These are phyloP conservation scores for Euphorbia pulcherrima DNA, from an alignment of 345 rosid species.

Conservation along the genomic window DNA sequence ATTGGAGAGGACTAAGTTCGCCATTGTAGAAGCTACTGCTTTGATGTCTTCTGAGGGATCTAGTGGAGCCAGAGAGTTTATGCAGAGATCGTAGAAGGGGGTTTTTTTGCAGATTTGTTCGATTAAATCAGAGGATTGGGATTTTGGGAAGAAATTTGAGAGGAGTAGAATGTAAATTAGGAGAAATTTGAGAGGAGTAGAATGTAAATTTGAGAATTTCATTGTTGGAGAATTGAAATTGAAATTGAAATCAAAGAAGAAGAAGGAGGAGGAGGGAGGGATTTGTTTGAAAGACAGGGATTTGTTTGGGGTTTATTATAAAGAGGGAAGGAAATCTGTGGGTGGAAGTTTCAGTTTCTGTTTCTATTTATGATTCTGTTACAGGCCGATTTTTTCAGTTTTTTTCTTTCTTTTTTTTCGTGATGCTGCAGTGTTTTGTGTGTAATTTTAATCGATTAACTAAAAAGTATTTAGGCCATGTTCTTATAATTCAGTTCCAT, in stretches of 20 bases:
- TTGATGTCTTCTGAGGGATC: conserved; percentile 31
- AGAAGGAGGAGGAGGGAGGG: background rate
- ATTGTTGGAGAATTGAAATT: conserved; percentile 15
- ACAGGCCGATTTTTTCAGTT: too few species aligned
- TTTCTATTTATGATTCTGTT: background rate
- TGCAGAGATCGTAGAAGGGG: conserved; percentile 64
- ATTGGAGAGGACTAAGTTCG: conserved; percentile 44
- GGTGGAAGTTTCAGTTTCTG: conserved; percentile 4
- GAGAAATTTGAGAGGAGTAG: conserved; percentile 9
- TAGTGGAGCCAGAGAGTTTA: conserved; percentile 38
- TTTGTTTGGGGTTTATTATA: background rate
- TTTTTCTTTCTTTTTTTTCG: too few species aligned
- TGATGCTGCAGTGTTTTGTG: too few species aligned
- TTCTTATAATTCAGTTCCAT: too few species aligned
- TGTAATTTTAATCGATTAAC: too few species aligned
- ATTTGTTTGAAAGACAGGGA: background rate
- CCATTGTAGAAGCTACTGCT: conserved; percentile 43
- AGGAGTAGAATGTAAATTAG: conserved; percentile 17
- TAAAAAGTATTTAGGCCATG: too few species aligned
- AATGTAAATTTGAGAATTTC: conserved; percentile 16
- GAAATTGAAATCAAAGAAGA: background rate
- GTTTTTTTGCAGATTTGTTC: conserved; percentile 62
- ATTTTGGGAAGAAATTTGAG: conserved; percentile 3
- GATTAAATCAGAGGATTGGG: conserved; percentile 37
- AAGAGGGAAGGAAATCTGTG: background rate